These are phyloP conservation scores for Sistotremastrum niveocremeum DNA, from an alignment of 768 basidiomycete genomes.

Conservation along the genomic window DNA sequence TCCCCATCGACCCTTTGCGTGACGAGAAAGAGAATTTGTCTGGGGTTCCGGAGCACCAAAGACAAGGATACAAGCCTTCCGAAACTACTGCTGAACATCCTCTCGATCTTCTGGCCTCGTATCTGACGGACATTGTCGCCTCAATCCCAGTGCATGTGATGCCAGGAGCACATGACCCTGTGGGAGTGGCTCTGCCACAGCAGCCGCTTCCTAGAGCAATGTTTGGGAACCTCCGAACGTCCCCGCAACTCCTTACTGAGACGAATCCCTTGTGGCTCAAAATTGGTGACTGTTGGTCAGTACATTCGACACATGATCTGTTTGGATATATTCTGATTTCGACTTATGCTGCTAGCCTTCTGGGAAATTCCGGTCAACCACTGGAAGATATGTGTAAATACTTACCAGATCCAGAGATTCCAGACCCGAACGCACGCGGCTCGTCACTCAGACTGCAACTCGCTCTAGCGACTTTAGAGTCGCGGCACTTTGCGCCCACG, in stretches of 20 bases:
- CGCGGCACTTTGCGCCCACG: conserved; percentile 97
- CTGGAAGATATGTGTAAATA: conserved; percentile 95
- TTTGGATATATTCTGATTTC: neutral
- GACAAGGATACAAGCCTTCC: conserved; percentile 35
- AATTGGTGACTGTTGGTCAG: conserved; percentile 33
- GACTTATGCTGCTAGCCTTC: conserved; percentile 35
- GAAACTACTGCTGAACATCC: conserved; percentile 66
- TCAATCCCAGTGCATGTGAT: conserved; percentile 78
- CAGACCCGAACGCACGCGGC: conserved; percentile 9
- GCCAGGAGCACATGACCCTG: conserved; percentile 80
- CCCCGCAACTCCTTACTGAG: conserved; percentile 55
- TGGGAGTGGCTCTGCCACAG: conserved; percentile 83
- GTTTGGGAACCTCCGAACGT: conserved; percentile 51
- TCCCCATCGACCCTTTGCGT: neutral
- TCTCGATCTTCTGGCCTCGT: conserved; percentile 47
- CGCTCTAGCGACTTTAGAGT: conserved; percentile 67
- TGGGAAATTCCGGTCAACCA: conserved; percentile 87
- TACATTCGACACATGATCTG: conserved; percentile 8
- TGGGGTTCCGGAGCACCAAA: conserved; percentile 18
- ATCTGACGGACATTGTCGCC: conserved; percentile 62
- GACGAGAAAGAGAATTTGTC: neutral
- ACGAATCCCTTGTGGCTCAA: conserved; percentile 86
- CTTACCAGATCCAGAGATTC: conserved; percentile 44
- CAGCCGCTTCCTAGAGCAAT: conserved; percentile 87
- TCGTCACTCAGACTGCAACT: conserved; percentile 54